Percentiles rank a stretch among this genome's conserved stretches.
These are phyloP conservation scores for Chlamydomonas sp. DNA, from an alignment of 139 green algal species.

Conservation along the genomic window DNA sequence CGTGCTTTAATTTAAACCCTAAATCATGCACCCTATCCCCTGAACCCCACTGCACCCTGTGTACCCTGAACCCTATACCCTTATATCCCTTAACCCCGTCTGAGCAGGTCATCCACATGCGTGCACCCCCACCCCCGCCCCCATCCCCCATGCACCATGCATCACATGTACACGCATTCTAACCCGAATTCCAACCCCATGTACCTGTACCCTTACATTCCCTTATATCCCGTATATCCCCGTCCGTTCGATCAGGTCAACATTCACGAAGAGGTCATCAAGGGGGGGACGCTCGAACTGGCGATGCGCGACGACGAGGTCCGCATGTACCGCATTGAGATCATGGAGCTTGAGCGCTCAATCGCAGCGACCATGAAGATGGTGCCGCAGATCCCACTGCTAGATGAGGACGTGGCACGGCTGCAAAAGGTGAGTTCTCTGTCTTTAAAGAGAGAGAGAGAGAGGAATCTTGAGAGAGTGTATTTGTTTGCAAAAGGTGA, in stretches of 20 bases:
- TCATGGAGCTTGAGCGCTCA: conserved; percentile 47
- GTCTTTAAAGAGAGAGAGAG: conserved; percentile 7
- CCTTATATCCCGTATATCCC: too few relatives aligned
- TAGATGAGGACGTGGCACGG: conserved; percentile 46
- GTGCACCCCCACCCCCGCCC: too few relatives aligned
- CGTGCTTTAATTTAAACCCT: too few relatives aligned
- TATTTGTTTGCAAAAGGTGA: too few relatives aligned
- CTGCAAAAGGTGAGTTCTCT: conserved; percentile 46
- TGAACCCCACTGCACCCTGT: too few relatives aligned
- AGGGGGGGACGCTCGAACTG: conserved; percentile 48
- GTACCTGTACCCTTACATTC: neutral
- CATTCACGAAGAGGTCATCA: conserved; percentile 54
- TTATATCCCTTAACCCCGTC: too few relatives aligned
- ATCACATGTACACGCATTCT: neutral
- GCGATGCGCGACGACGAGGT: conserved; percentile 56
- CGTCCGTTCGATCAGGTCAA: too few relatives aligned
- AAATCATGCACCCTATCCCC: too few relatives aligned
- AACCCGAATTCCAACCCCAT: neutral
- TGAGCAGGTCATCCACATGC: too few relatives aligned
- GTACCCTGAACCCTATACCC: too few relatives aligned
- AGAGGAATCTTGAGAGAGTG: conserved; percentile 5
- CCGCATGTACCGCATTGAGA: conserved; percentile 38
- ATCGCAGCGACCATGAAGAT: conserved; percentile 44
- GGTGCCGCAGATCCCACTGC: conserved; percentile 42
- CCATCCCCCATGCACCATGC: too few relatives aligned